phyloP scores from a whole-genome alignment of 2,329 filamentous ascomycete genomes.

The Xylaria polymorpha region DNA sequence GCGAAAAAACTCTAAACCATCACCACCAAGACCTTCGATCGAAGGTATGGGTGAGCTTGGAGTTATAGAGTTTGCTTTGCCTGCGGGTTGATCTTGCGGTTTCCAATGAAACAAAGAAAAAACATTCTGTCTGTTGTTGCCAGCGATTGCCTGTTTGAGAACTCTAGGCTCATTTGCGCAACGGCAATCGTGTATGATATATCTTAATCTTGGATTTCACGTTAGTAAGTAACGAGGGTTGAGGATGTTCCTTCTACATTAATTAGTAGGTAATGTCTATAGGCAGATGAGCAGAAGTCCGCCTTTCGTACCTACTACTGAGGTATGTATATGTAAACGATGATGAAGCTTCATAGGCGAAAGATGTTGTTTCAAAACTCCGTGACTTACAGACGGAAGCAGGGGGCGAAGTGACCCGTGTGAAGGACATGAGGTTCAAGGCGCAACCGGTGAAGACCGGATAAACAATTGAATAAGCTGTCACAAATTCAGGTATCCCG shows the following conservation, averaged over 20 bases:
- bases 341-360: no score
- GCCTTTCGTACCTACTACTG: no score
- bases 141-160: neutral
- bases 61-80: neutral
- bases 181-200: neutral
- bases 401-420: neutral
- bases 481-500: neutral
- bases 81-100: neutral
- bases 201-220: no score
- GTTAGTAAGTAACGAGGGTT: no score
- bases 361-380: no score
- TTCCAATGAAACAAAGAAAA: conserved; percentile 1
- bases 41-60: neutral
- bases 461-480: neutral
- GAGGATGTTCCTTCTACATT: neutral
- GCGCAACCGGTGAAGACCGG: no score
- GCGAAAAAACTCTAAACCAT: neutral
- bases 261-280: neutral
- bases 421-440: neutral
- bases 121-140: neutral
- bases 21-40: neutral
- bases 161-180: neutral
- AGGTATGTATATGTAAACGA: no score
- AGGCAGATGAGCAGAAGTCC: no score
- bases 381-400: neutral